Evolutionary conservation across 768 basidiomycete genomes (phyloP).

Genomic region (Coprinopsis strossmayeri): DNA sequence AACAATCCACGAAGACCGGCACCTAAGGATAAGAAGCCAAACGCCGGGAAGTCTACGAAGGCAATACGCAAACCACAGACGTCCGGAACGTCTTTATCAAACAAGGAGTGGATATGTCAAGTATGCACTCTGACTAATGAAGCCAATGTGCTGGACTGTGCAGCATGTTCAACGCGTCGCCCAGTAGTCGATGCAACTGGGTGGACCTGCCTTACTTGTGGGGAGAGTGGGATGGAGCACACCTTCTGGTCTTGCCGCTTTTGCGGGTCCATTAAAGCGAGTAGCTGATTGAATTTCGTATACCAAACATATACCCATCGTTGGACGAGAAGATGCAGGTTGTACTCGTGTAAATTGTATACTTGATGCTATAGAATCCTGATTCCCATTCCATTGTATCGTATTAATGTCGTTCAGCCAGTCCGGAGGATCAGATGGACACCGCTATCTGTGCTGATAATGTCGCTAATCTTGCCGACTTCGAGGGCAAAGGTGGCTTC

Average conservation of each 20-base stretch:
- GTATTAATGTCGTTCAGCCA: conserved; percentile 33
- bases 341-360: no score
- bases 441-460: conserved; percentile 88
- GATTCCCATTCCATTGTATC: background rate
- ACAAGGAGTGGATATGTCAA: conserved; percentile 41
- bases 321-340: no score
- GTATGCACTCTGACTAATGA: conserved; percentile 66
- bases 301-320: no score
- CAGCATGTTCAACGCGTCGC: conserved; percentile 43
- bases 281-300: no score
- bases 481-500: conserved; percentile 72
- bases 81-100: no score
- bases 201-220: conserved; percentile 66
- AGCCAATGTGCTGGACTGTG: conserved; percentile 43
- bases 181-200: conserved; percentile 27
- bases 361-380: no score
- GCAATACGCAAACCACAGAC: no score
- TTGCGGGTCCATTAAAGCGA: conserved; percentile 62
- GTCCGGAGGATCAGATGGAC: conserved; percentile 92
- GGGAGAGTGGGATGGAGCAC: conserved; percentile 52
- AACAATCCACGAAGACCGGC: background rate
- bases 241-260: conserved; percentile 70
- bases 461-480: conserved; percentile 71
- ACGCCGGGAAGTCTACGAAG: no score
- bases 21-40: no score